Percentiles rank a stretch among this genome's conserved stretches.
Evolutionary conservation across 805 yeast species (phyloP).

Genomic region (Suhomyces faveliae): DNA sequence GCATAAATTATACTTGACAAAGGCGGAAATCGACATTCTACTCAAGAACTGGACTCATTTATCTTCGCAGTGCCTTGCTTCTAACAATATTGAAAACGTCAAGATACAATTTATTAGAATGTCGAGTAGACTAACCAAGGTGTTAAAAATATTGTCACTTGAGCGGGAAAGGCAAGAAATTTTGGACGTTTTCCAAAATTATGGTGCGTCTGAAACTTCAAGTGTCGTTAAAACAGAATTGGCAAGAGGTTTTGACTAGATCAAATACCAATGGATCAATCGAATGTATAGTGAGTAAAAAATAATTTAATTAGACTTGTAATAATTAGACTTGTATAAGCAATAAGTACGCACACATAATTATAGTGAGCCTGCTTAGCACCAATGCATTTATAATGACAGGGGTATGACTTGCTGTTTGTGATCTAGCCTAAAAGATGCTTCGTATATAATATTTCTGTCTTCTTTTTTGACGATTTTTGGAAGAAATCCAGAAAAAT

Average conservation of each 20-base stretch:
- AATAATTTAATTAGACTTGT: not conserved
- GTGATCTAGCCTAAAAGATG: no score
- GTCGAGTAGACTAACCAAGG: constrained; percentile 17
- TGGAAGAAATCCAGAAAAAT: no score
- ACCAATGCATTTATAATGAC: no score
- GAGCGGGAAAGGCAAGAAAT: constrained; percentile 14
- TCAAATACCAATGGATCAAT: not conserved
- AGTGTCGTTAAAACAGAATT: constrained; percentile 18
- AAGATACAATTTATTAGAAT: constrained; percentile 47
- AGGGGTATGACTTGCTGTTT: not conserved
- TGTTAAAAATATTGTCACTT: constrained; percentile 14
- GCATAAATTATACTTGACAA: not conserved
- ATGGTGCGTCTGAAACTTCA: constrained; percentile 18
- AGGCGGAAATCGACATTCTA: constrained; percentile 15
- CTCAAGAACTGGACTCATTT: constrained; percentile 23
- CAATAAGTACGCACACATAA: not conserved
- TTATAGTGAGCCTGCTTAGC: no score
- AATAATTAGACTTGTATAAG: not conserved
- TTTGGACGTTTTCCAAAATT: constrained; percentile 12
- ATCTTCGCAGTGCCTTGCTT: constrained; percentile 29
- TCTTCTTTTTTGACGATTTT: no score
- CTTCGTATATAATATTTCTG: no score
- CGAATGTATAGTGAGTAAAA: not conserved
- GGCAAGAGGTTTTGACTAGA: constrained; percentile 2
- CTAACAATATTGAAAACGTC: constrained; percentile 55